phyloP scores from a whole-genome alignment of 148 eudicot genomes.

The Persicaria maculosa region DNA sequence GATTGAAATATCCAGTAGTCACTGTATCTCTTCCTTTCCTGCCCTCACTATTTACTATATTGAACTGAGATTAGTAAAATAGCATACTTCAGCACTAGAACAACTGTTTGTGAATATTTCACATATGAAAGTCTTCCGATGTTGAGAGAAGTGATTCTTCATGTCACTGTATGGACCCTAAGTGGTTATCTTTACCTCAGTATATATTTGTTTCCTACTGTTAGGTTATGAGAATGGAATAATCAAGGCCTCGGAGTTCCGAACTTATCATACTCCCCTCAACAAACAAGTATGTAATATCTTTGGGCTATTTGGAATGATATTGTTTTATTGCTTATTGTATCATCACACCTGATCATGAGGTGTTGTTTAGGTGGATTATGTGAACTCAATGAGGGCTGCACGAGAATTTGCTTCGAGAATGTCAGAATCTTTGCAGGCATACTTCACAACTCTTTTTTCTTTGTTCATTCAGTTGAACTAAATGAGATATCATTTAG shows the following conservation, averaged over 20 bases:
- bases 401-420: constrained; percentile 77
- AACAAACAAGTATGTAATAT: constrained; percentile 70
- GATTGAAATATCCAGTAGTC: not conserved
- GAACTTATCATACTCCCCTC: constrained; percentile 95
- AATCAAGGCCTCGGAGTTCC: constrained; percentile 84
- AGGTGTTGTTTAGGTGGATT: constrained; percentile 47
- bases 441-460: constrained; percentile 15
- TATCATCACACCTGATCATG: not conserved
- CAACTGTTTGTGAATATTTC: not conserved
- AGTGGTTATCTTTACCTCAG: not conserved
- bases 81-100: too few species aligned
- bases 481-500: not conserved
- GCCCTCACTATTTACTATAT: not conserved
- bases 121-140: not conserved
- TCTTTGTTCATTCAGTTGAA: not conserved
- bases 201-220: constrained; percentile 3
- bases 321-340: constrained; percentile 2
- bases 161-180: not conserved
- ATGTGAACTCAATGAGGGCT: constrained; percentile 83
- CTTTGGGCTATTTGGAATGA: not conserved
- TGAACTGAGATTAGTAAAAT: too few species aligned
- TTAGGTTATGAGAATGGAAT: constrained; percentile 75
- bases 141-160: not conserved
- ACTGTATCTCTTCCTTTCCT: not conserved
- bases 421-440: constrained; percentile 83